Conservation (phyloP, 345 rosid species). For the Rhizophora apiculata region DNA sequence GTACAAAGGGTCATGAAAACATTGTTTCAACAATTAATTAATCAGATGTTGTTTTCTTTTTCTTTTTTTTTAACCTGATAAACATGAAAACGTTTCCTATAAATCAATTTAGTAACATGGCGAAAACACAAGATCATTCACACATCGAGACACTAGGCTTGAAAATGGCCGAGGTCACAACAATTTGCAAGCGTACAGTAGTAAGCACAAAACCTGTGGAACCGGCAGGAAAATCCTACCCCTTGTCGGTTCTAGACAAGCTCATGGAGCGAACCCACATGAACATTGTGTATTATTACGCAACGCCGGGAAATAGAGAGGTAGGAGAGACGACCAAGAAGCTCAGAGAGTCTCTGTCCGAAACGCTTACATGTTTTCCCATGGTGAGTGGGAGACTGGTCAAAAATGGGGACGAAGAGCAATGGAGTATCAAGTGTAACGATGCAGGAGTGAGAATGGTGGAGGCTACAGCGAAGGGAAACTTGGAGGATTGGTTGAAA, state of each 20-base stretch:
- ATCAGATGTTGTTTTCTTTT: not conserved
- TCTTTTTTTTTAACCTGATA: not conserved
- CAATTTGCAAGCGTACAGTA: constrained; percentile 57
- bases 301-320: constrained; percentile 15
- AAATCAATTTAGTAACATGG: not conserved
- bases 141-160: not conserved
- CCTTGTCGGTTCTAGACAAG: constrained; percentile 56
- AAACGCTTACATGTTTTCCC: constrained; percentile 47
- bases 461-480: constrained; percentile 55
- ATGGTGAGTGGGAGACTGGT: constrained; percentile 51
- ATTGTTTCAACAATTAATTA: constrained; percentile 13
- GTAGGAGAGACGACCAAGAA: constrained; percentile 41
- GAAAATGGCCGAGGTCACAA: constrained; percentile 32
- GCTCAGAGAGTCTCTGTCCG: constrained; percentile 50
- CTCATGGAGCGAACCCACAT: constrained; percentile 57
- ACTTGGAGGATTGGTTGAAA: constrained; percentile 57
- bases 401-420: constrained; percentile 23
- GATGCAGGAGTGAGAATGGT: constrained; percentile 69
- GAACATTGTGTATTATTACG: constrained; percentile 52
- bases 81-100: constrained; percentile 9
- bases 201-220: constrained; percentile 62
- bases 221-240: constrained; percentile 27
- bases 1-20: constrained; percentile 17
- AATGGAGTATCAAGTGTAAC: constrained; percentile 66
- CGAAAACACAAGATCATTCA: not conserved